Evolutionary conservation across 2,329 filamentous ascomycete species (phyloP).

Genomic region (Xylariaceae sp.): DNA sequence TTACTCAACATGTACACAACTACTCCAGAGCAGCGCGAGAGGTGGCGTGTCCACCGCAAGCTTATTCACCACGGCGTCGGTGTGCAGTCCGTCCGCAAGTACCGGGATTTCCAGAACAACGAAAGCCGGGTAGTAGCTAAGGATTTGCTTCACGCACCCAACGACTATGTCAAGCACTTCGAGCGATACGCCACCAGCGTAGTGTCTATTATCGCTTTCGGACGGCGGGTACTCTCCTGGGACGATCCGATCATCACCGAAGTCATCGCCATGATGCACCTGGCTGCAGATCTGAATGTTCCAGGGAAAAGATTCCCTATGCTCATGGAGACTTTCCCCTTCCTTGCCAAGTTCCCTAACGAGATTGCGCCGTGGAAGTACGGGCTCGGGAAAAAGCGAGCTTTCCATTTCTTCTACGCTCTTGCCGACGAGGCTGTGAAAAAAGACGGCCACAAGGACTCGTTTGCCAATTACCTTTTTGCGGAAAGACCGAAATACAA

Average conservation of each 20-base stretch:
- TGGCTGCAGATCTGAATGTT: slow-evolving; percentile 54
- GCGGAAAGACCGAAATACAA: slow-evolving; percentile 45
- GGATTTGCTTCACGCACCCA: slow-evolving; percentile 43
- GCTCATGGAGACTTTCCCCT: slow-evolving; percentile 55
- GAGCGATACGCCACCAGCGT: slow-evolving; percentile 54
- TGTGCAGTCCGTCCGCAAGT: slow-evolving; percentile 53
- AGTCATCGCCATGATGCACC: slow-evolving; percentile 57
- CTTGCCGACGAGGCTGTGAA: slow-evolving; percentile 48
- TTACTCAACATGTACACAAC: slow-evolving; percentile 44
- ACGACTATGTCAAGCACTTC: slow-evolving; percentile 51
- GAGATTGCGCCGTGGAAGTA: slow-evolving; percentile 50
- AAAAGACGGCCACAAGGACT: slow-evolving; percentile 34
- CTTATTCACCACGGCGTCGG: slow-evolving; percentile 52
- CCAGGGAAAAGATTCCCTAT: slow-evolving; percentile 54
- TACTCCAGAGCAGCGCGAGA: slow-evolving; percentile 38
- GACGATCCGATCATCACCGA: slow-evolving; percentile 58
- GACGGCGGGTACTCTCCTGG: slow-evolving; percentile 47
- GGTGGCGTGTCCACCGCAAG: slow-evolving; percentile 46
- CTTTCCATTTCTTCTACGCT: slow-evolving; percentile 50
- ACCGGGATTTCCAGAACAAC: slow-evolving; percentile 54
- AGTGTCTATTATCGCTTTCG: slow-evolving; percentile 56
- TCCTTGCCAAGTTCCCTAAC: slow-evolving; percentile 47
- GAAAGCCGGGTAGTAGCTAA: slow-evolving; percentile 55
- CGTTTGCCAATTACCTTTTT: slow-evolving; percentile 48
- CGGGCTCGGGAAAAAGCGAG: slow-evolving; percentile 45